Conservation (phyloP, 2,329 filamentous ascomycete species). For the Colletotrichum musicola region DNA sequence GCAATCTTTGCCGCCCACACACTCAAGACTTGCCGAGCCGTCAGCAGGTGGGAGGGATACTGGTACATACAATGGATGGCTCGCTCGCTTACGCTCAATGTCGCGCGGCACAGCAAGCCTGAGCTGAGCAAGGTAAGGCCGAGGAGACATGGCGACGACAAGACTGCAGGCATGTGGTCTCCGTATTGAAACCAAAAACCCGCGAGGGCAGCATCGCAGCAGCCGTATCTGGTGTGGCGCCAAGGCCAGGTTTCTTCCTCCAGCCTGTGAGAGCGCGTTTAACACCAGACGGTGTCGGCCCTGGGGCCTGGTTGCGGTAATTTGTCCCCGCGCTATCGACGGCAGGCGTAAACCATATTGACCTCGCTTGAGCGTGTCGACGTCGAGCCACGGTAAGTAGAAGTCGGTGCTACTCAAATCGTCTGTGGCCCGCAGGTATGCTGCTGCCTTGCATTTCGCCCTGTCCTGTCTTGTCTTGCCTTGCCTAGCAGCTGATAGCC, state of each 20-base stretch:
- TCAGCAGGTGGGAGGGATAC: slow-evolving; percentile 1
- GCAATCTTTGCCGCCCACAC: slow-evolving; percentile 35
- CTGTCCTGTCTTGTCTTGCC: slow-evolving; percentile 7
- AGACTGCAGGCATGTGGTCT: slow-evolving; percentile 23
- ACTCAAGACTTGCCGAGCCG: slow-evolving; percentile 30
- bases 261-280: slow-evolving; percentile 28
- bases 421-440: too few relatives aligned
- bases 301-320: slow-evolving; percentile 37
- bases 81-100: slow-evolving; percentile 17
- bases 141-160: not conserved
- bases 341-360: slow-evolving; percentile 28
- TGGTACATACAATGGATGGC: not conserved
- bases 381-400: not conserved
- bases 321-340: slow-evolving; percentile 37
- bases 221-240: slow-evolving; percentile 32
- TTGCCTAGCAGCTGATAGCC: slow-evolving; percentile 6
- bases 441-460: not conserved
- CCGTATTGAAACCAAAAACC: slow-evolving; percentile 10
- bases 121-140: not conserved
- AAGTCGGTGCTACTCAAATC: slow-evolving; percentile 14
- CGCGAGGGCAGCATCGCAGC: slow-evolving; percentile 10
- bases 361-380: not conserved
- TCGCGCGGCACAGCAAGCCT: slow-evolving; percentile 21
- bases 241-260: slow-evolving; percentile 23
- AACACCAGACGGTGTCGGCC: slow-evolving; percentile 31